Evolutionary conservation across 345 rosid species (phyloP).

Genomic region (Bruguiera gymnorhiza): DNA sequence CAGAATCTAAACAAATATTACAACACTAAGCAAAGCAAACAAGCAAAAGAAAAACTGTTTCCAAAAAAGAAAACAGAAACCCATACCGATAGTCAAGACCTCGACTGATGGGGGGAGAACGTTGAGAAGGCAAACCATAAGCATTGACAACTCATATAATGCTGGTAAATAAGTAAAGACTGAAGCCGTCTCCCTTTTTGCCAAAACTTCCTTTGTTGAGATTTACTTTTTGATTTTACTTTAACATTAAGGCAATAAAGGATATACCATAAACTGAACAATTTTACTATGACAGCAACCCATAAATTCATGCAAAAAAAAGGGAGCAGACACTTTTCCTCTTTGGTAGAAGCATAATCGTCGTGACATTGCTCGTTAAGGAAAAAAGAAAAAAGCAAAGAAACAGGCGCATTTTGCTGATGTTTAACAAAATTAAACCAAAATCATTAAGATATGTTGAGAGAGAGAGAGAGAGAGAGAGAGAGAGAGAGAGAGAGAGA

Average conservation of each 20-base stretch:
- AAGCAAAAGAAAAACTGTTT: no score
- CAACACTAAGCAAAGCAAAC: not conserved
- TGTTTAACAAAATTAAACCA: not conserved
- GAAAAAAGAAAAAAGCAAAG: not conserved
- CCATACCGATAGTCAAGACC: not conserved
- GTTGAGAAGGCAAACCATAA: not conserved
- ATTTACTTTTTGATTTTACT: not conserved
- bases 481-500: conserved; percentile 1
- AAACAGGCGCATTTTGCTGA: not conserved
- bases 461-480: not conserved
- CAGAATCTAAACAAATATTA: conserved; percentile 4
- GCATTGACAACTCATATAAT: not conserved
- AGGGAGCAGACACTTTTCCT: no score
- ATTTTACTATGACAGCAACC: no score
- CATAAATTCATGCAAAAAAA: no score
- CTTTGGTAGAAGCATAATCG: not conserved
- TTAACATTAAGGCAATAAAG: not conserved
- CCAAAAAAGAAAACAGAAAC: not conserved
- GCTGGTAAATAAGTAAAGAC: conserved; percentile 4
- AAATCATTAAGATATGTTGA: not conserved
- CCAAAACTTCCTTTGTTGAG: not conserved
- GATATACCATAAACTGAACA: not conserved
- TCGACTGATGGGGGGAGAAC: not conserved
- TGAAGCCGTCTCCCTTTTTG: not conserved
- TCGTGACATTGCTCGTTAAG: not conserved